Conservation (phyloP, 306 rosid genomes). For the Cajanus cajan region DNA sequence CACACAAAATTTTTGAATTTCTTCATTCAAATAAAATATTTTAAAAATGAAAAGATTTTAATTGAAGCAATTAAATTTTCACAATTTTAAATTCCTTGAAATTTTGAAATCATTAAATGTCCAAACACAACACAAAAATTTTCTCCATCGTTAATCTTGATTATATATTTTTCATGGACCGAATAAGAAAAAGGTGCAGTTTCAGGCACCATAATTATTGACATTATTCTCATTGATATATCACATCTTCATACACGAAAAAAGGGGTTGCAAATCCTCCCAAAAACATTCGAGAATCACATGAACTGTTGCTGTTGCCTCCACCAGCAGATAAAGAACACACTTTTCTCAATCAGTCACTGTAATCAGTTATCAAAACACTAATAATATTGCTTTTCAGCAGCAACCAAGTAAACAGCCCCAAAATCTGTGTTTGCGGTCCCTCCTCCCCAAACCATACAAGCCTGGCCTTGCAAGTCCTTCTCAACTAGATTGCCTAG, state of each 20-base stretch:
- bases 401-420: not conserved
- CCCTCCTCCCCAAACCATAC: too few species aligned
- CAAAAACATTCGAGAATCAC: not conserved
- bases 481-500: conserved; percentile 20
- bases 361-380: not conserved
- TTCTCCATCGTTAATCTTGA: too few species aligned
- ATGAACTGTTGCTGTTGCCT: conserved; percentile 19
- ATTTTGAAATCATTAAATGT: not conserved
- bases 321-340: not conserved
- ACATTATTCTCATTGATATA: not conserved
- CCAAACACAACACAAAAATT: not conserved
- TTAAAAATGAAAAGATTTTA: not conserved
- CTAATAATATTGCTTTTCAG: not conserved
- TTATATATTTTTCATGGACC: not conserved
- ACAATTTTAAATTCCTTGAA: not conserved
- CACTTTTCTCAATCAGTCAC: not conserved
- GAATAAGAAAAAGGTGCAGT: not conserved
- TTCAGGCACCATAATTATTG: not conserved
- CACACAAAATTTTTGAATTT: not conserved
- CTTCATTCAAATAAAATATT: not conserved
- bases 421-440: conserved; percentile 22
- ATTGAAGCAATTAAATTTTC: not conserved
- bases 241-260: conserved; percentile 7
- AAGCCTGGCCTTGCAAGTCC: not conserved
- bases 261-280: not conserved